phyloP scores from a whole-genome alignment of 2,329 filamentous ascomycete genomes.

The Ophiostoma tasmaniense region DNA sequence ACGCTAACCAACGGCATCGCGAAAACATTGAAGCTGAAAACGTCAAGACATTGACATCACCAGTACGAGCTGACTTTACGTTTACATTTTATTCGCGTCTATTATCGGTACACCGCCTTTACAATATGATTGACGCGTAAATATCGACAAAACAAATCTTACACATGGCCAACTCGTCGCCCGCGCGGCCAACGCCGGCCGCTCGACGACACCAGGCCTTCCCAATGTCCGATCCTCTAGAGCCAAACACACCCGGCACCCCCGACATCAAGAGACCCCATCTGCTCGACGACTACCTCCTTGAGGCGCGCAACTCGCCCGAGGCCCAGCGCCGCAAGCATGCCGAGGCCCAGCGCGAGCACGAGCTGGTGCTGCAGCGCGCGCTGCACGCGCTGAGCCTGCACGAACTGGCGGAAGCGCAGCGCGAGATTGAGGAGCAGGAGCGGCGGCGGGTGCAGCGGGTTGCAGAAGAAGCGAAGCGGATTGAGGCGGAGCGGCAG shows the following conservation, averaged over 20 bases:
- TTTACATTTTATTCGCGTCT: neutral
- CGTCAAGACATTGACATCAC: neutral
- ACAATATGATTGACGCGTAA: neutral
- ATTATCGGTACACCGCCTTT: neutral
- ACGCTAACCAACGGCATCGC: constrained; percentile 1
- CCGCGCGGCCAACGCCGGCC: constrained; percentile 16
- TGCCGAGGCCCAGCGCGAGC: constrained; percentile 26
- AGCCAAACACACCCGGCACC: neutral
- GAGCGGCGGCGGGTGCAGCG: constrained; percentile 22
- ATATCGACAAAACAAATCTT: no score
- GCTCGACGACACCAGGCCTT: constrained; percentile 10
- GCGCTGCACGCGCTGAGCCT: constrained; percentile 22
- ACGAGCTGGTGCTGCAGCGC: constrained; percentile 23
- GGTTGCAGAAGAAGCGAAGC: constrained; percentile 23
- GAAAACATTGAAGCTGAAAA: constrained; percentile 4
- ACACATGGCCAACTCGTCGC: constrained; percentile 27
- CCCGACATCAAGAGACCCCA: neutral
- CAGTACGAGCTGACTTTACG: neutral
- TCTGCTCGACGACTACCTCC: constrained; percentile 22
- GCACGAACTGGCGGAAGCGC: constrained; percentile 24
- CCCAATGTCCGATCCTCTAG: constrained; percentile 15
- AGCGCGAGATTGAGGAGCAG: constrained; percentile 22
- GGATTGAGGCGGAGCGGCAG: constrained; percentile 21
- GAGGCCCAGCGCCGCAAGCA: constrained; percentile 27
- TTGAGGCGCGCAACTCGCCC: constrained; percentile 28